phyloP scores from a whole-genome alignment of 2,329 filamentous ascomycete genomes.

The Cordyceps farinosa region DNA sequence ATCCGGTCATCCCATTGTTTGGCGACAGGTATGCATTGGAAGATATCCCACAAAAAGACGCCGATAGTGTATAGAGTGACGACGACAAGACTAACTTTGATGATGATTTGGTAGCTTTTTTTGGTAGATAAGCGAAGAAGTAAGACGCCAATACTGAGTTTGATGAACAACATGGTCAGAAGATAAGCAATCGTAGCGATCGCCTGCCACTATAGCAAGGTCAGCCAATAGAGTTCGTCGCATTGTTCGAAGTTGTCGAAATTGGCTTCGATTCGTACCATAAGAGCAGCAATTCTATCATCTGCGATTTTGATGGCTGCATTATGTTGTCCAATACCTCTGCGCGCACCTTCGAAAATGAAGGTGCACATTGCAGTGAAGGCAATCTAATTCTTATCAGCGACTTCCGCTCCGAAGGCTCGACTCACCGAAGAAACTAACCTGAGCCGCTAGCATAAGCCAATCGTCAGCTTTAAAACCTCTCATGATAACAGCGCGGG shows the following conservation, averaged over 20 bases:
- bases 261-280: constrained; percentile 31
- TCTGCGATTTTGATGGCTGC: constrained; percentile 37
- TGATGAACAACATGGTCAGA: constrained; percentile 54
- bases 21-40: constrained; percentile 49
- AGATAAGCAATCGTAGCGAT: constrained; percentile 49
- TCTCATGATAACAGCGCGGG: constrained; percentile 41
- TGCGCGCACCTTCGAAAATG: constrained; percentile 40
- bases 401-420: not conserved
- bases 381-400: constrained; percentile 31
- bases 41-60: constrained; percentile 51
- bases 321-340: constrained; percentile 48
- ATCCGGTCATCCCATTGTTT: constrained; percentile 55
- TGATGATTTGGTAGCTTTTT: constrained; percentile 45
- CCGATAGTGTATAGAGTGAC: constrained; percentile 46
- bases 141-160: constrained; percentile 53
- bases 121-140: constrained; percentile 46
- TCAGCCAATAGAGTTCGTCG: too few relatives aligned
- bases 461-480: constrained; percentile 49
- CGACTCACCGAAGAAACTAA: constrained; percentile 26
- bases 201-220: constrained; percentile 43
- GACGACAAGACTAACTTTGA: constrained; percentile 43
- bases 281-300: constrained; percentile 43
- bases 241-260: not conserved
- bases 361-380: constrained; percentile 48
- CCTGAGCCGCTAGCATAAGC: constrained; percentile 50